Evolutionary conservation across 1,139 yeast species (phyloP), one percentile per base, ranked within the genome.

Genomic region (Scheffersomyces parashehatae): DNA sequence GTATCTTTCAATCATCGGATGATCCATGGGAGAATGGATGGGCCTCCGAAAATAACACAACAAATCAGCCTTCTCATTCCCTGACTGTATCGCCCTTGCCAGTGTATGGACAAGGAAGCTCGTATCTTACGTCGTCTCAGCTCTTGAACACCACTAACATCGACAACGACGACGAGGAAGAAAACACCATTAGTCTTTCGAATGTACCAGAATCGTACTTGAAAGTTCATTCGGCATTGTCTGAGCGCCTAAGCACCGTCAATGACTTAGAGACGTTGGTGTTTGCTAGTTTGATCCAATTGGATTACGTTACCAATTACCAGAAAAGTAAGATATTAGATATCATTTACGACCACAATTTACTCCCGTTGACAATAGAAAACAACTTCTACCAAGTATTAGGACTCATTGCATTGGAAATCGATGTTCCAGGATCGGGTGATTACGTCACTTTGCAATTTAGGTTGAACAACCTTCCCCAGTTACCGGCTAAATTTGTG

Each of bases 1-100:
- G 59, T 47, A 47, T 56, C 16, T 63, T 55, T 46, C 60, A 59
- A 8, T 42, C 56, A n/a, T 46, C 54, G 1, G 73, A 66, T 12
- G 76, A 71, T 49, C 75, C 75, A 2, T 73, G 75, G 70, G 73
- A 66, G 39, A 69, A 70, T 49, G 77, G 72, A 13, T 73, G 78
- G 78, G 67, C 68, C 15, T 43, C 45, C 14, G 44, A 55, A 9
- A 36, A 50, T 30, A 20, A 20, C 26, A 20, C 26, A 6, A 14
- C 35, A 4, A 11, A 31, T 3, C 35, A 31, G 12, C 35, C 35
- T 7, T 10, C 24, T 14, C 41, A 43, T 43, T 9, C 43, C 11
- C 37, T 42, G 24, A 13, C 42, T 13, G n/a, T 38, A 7, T n/a
- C 35, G 12, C 44, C 34, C 30, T 36, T 28, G 12, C 38, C 43